A percentile compares a stretch with the other conserved stretches of the same genome.
Conservation (phyloP, 139 green algal genomes). For the Chlorella sp. region DNA sequence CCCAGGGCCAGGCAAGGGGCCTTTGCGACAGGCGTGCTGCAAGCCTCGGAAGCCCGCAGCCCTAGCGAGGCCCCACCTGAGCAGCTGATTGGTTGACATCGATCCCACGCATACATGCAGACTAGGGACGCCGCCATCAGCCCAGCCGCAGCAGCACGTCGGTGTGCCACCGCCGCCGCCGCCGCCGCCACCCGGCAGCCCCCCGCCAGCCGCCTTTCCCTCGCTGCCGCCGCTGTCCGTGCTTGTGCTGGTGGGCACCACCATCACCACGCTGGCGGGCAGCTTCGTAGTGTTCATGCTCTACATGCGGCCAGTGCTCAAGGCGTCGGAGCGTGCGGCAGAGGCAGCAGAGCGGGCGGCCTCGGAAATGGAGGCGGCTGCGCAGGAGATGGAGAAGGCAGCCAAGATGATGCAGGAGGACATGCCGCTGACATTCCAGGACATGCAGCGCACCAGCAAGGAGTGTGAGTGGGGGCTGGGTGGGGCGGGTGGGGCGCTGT, state of each 20-base stretch:
- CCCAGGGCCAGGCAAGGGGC: no score
- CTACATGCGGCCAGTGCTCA: conserved; percentile 42
- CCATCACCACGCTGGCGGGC: conserved; percentile 22
- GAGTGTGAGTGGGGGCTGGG: not conserved
- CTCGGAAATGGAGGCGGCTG: conserved; percentile 30
- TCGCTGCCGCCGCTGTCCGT: not conserved
- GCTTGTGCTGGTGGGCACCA: conserved; percentile 24
- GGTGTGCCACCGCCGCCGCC: not conserved
- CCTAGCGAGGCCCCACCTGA: no score
- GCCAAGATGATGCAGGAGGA: conserved; percentile 42
- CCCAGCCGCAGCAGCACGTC: not conserved
- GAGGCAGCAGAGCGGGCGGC: conserved; percentile 32
- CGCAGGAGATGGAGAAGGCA: conserved; percentile 44
- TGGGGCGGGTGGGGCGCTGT: no score
- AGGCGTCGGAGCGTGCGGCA: conserved; percentile 34
- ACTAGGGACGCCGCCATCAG: no score
- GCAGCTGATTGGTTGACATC: no score
- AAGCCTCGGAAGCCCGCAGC: no score
- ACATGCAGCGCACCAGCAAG: conserved; percentile 45
- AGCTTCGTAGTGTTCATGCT: conserved; percentile 35
- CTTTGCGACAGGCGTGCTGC: no score
- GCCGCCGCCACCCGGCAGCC: no score
- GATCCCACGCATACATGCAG: no score
- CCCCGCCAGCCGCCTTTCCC: no score
- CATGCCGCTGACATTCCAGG: conserved; percentile 42